Evolutionary conservation across 1,284 basidiomycete genomes (phyloP).

Genomic region (Cutaneotrichosporon spelunceum): DNA sequence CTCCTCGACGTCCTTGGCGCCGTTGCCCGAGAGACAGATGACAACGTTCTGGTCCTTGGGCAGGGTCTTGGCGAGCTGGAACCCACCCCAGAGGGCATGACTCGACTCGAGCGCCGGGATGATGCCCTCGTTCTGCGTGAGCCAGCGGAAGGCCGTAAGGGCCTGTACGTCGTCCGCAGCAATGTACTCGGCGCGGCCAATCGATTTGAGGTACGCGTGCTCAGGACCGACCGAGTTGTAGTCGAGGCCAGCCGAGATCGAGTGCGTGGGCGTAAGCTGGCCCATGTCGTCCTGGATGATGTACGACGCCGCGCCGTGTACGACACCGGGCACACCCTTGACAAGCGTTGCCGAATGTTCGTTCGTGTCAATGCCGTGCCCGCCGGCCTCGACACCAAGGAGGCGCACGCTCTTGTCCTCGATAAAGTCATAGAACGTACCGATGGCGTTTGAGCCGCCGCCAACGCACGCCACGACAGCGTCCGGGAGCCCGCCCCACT

Average conservation of each 20-base stretch:
- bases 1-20: conserved; percentile 49
- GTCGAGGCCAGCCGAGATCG: conserved; percentile 75
- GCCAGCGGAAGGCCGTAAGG: conserved; percentile 83
- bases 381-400: conserved; percentile 91
- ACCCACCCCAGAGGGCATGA: conserved; percentile 91
- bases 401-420: conserved; percentile 74
- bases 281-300: conserved; percentile 83
- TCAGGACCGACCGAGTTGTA: conserved; percentile 80
- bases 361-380: conserved; percentile 85
- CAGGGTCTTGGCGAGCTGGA: conserved; percentile 78
- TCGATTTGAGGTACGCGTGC: conserved; percentile 94
- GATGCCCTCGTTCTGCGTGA: conserved; percentile 92
- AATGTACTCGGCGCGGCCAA: conserved; percentile 86
- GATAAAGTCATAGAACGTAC: conserved; percentile 94
- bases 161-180: conserved; percentile 92
- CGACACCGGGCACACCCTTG: conserved; percentile 85
- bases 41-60: conserved; percentile 83
- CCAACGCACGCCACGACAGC: conserved; percentile 95
- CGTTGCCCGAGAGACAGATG: conserved; percentile 56
- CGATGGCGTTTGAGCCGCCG: conserved; percentile 96
- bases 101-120: conserved; percentile 95
- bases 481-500: conserved; percentile 81
- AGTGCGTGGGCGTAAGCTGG: conserved; percentile 96
- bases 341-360: conserved; percentile 88
- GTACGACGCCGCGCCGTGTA: conserved; percentile 92